Evolutionary conservation across 305 asterid species (phyloP).

Genomic region (Fraxinus floribunda): DNA sequence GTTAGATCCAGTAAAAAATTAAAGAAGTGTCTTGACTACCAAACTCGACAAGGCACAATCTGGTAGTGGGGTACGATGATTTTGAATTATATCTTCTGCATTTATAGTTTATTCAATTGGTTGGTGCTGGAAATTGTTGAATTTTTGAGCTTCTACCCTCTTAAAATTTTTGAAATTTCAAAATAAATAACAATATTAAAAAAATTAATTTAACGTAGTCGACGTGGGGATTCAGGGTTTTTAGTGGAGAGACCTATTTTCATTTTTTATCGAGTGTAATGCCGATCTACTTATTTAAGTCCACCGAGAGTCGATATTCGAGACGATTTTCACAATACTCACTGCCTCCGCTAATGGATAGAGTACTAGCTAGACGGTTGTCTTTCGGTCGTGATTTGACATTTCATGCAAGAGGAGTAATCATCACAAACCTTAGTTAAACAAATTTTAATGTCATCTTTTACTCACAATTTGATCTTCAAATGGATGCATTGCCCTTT

Average conservation of each 20-base stretch:
- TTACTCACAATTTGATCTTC: neutral
- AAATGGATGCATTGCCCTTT: neutral
- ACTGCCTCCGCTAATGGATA: neutral
- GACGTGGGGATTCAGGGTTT: neutral
- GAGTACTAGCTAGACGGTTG: neutral
- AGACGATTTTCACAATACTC: neutral
- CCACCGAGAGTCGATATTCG: neutral
- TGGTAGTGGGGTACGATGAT: constrained; percentile 20
- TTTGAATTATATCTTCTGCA: constrained; percentile 7
- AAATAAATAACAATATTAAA: neutral
- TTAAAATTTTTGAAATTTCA: neutral
- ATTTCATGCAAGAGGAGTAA: neutral
- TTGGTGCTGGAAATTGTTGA: constrained; percentile 3
- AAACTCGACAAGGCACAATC: constrained; percentile 32
- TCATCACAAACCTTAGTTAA: neutral
- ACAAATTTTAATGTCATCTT: neutral
- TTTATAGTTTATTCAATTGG: constrained; percentile 25
- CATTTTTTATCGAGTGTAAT: neutral
- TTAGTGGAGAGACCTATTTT: neutral
- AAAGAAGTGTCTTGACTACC: constrained; percentile 23
- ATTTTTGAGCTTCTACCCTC: neutral
- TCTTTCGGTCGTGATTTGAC: neutral
- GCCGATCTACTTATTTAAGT: neutral
- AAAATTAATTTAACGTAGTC: neutral
- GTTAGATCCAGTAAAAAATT: constrained; percentile 29